A percentile compares a stretch with the other conserved stretches of the same genome.
phyloP scores from a whole-genome alignment of 305 asterid genomes.

The Rubia peregrina region DNA sequence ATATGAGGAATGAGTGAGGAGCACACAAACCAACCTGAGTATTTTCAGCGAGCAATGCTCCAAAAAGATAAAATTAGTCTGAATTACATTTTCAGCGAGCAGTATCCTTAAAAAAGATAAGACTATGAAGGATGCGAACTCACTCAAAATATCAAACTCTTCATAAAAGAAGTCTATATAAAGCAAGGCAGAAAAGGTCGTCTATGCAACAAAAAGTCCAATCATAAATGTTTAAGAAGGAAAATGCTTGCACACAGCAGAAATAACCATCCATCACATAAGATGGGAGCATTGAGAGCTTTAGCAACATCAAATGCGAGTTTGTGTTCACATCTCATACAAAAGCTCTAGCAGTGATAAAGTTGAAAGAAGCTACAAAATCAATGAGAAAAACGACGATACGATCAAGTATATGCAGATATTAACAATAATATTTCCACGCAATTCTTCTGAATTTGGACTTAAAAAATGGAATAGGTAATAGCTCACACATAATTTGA shows the following conservation, averaged over 20 bases:
- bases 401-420: too few relatives aligned
- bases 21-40: too few relatives aligned
- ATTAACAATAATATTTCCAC: too few relatives aligned
- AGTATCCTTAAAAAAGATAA: neutral
- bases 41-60: too few relatives aligned
- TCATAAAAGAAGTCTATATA: neutral
- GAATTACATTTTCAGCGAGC: neutral
- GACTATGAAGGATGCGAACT: neutral
- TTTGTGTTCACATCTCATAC: constrained; percentile 52
- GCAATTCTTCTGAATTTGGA: too few relatives aligned
- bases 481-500: too few relatives aligned
- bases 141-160: neutral
- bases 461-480: too few relatives aligned
- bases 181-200: neutral
- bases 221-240: neutral
- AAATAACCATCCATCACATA: neutral
- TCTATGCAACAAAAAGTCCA: neutral
- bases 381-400: too few relatives aligned
- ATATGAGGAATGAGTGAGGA: too few relatives aligned
- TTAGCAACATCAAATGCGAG: constrained; percentile 12
- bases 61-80: neutral
- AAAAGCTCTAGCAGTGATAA: constrained; percentile 80
- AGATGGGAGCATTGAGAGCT: neutral
- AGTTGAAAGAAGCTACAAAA: constrained; percentile 40
- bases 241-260: constrained; percentile 6